Conservation (phyloP, 2,329 filamentous ascomycete species). For the Tolypocladium inflatum region DNA sequence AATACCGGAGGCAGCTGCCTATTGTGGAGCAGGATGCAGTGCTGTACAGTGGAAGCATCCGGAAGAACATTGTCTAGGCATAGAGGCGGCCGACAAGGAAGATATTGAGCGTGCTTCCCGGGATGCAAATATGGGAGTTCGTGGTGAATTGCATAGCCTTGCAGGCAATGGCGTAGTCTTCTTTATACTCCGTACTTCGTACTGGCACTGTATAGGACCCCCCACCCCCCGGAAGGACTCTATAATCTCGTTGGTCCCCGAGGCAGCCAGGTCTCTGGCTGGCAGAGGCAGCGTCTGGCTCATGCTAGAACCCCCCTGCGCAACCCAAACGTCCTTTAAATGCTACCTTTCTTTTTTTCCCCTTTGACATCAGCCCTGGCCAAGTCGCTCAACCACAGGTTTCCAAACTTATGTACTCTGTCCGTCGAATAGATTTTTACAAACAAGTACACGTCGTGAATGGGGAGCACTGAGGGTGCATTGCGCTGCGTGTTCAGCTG, state of each 20-base stretch:
- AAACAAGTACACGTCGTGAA: too few species aligned
- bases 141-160: constrained; percentile 16
- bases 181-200: too few species aligned
- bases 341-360: too few species aligned
- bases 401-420: too few species aligned
- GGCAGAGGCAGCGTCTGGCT: constrained; percentile 57
- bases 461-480: too few species aligned
- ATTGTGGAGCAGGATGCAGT: constrained; percentile 19
- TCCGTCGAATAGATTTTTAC: too few species aligned
- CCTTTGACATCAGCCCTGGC: constrained; percentile 42
- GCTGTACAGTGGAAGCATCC: constrained; percentile 32
- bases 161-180: too few species aligned
- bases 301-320: constrained; percentile 60
- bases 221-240: constrained; percentile 44
- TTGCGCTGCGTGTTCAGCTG: too few species aligned
- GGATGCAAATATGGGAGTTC: constrained; percentile 41
- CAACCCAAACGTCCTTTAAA: constrained; percentile 43
- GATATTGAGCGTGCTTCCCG: constrained; percentile 33
- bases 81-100: constrained; percentile 16
- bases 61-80: constrained; percentile 33
- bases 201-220: constrained; percentile 8
- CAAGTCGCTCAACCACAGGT: too few species aligned
- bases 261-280: constrained; percentile 55
- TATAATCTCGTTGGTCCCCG: constrained; percentile 49
- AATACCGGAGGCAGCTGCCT: constrained; percentile 14